Evolutionary conservation across 768 basidiomycete genomes (phyloP), one percentile per base, ranked within the genome.

Genomic region (Coprinopsis strossmayeri): DNA sequence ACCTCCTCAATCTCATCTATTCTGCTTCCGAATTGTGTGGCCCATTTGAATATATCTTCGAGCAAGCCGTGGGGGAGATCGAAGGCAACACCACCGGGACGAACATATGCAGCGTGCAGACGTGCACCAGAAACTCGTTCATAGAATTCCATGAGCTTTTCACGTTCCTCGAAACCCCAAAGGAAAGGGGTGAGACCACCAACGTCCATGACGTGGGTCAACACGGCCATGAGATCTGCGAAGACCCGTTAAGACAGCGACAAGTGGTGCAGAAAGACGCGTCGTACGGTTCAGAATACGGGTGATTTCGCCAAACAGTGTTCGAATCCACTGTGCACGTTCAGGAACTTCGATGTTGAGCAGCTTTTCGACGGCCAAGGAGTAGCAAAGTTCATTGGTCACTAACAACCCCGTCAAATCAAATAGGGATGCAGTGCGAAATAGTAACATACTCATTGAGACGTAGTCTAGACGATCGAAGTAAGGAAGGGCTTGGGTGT

Each of bases 61-160:
- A 99, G 79, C n/a, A 99, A 73, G n/a, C 95, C 95, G 56, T 97
- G 94, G 10, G 95, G 95, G 38, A 99, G 74, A 61, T 99, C 95
- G 62, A 93, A 98, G 1, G 95, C 95, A 41, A 99, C 95, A 58
- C 95, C 95, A 52, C 95, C 95, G 1, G 95, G 95, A 52, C 95
- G 87, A 41, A 97, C 87, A 64, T 97, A 99, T n/a, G 95, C 95
- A 3, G 92, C 84, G 61, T 99, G 95, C 59, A 99, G 77, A 48
- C 95, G 93, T 3, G 95, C 95, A 55, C 95, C 95, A 7, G 94
- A 97, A 34, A 98, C 95, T 49, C 95, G 92, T 69, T 99, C 95
- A 66, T 99, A 99, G 70, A 98, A 99, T 64, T 99, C 95, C 95
- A 98, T 98, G 54, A 98, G 82, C 74, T 99, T 99, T 72, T 98